Evolutionary conservation across 1,139 yeast species (phyloP), one percentile per base, ranked within the genome.

Genomic region (Suhomyces wounanorum): DNA sequence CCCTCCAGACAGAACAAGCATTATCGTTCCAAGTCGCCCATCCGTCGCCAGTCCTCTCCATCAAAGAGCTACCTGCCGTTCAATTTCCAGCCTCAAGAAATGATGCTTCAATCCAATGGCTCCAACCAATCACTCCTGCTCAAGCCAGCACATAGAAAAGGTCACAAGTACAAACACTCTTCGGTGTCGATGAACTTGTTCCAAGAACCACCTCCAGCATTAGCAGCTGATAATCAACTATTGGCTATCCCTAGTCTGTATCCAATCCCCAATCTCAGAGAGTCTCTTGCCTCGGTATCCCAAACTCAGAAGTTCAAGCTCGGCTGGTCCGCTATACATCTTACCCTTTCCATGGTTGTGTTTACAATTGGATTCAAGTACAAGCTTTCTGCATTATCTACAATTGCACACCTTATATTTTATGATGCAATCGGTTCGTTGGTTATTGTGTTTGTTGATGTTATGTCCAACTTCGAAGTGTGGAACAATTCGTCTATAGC

Each of bases 141-240:
- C 14, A 79, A 78, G 55, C 81, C 92, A 0, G 84, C 88, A 0
- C 95, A 89, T 62, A 83, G 98, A 72, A 85, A 92, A 57, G 98
- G 99, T 10, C 99, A 94, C 69, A 82, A 92, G 60, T 94, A 94
- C 65, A 94, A 94, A 66, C 98, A 94, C 62, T 90, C 97, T 6
- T 90, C 97, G n/a, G 96, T 94, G 6, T 89, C 96, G 3, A 88
- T 94, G 94, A 94, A 94, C 66, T 81, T 92, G 65, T 94, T 94
- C 67, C 97, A 89, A 64, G 98, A 92, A 63, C 97, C 97, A 1
- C 86, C 91, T 8, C 85, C 83, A 14, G 61, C 68, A 0, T 56
- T 63, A 16, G 63, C 61, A 13, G 49, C 58, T 11, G 59, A 59
- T 25, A 75, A 84, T 41, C 85, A 87, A 11, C 85, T 91, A 1